These are phyloP conservation scores for Podaxis sp. DNA, from an alignment of 768 basidiomycete species.

Conservation along the genomic window DNA sequence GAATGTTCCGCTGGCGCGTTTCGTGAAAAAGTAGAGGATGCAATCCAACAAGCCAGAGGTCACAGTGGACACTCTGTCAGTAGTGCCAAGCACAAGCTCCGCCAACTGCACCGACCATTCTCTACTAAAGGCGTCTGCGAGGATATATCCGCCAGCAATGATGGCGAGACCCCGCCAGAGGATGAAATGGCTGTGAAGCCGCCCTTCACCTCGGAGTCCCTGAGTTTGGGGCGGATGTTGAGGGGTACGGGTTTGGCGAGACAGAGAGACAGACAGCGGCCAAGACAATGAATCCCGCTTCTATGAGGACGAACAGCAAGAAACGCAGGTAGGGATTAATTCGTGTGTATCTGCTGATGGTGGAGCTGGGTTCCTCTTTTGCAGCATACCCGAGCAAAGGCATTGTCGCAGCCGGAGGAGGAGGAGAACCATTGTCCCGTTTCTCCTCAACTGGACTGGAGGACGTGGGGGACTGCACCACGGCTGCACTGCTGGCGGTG, in stretches of 20 bases:
- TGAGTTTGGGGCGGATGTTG: background rate
- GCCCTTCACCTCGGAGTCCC: conserved; percentile 7
- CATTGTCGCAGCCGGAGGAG: background rate
- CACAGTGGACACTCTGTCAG: conserved; percentile 8
- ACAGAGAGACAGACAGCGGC: conserved; percentile 6
- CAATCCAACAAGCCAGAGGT: conserved; percentile 9
- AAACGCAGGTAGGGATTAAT: background rate
- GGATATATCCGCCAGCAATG: conserved; percentile 4
- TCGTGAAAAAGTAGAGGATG: conserved; percentile 1
- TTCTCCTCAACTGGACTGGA: background rate
- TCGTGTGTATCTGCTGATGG: background rate
- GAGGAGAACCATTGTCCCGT: background rate
- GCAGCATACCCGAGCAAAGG: background rate
- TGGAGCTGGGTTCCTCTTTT: background rate
- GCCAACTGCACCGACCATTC: conserved; percentile 9
- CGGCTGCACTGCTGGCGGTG: background rate
- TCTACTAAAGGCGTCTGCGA: conserved; percentile 9
- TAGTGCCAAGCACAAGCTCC: background rate
- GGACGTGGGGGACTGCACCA: background rate
- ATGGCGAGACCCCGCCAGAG: conserved; percentile 7
- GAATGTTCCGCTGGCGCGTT: conserved; percentile 2
- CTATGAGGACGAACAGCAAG: background rate
- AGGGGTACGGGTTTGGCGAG: conserved; percentile 3
- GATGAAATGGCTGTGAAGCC: conserved; percentile 10
- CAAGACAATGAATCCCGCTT: background rate